Conservation (phyloP, 768 basidiomycete species). For the Russula emetica region DNA sequence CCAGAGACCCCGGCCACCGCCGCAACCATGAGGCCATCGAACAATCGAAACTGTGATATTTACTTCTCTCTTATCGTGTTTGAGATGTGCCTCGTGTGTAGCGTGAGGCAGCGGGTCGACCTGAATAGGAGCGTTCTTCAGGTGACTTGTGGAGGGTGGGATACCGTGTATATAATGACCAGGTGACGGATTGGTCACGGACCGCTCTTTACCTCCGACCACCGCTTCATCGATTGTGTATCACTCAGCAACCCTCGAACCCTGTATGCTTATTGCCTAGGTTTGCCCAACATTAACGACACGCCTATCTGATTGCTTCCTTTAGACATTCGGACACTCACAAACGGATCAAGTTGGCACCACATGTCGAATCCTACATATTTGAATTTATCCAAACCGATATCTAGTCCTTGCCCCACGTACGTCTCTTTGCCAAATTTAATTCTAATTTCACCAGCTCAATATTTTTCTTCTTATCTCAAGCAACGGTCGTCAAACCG, state of each 20-base stretch:
- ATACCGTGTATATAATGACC: constrained; percentile 23
- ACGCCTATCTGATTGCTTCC: constrained; percentile 7
- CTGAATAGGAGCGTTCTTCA: background rate
- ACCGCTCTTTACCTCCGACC: constrained; percentile 26
- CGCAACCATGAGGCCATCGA: background rate
- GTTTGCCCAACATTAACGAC: background rate
- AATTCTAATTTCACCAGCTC: background rate
- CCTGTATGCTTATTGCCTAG: constrained; percentile 6
- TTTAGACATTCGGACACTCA: constrained; percentile 1
- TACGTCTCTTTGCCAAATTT: constrained; percentile 40
- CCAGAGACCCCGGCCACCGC: constrained; percentile 9
- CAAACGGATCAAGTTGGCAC: constrained; percentile 70
- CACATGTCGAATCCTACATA: constrained; percentile 70
- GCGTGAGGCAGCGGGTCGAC: background rate
- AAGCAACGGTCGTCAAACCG: constrained; percentile 94
- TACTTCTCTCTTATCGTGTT: background rate
- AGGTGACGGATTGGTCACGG: constrained; percentile 1
- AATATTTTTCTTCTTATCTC: constrained; percentile 20
- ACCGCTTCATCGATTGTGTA: constrained; percentile 21
- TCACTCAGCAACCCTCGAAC: constrained; percentile 9
- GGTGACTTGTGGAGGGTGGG: background rate
- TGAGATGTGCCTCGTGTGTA: background rate
- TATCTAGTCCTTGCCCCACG: constrained; percentile 96
- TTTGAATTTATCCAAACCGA: constrained; percentile 67
- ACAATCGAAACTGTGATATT: background rate